Percentiles rank a stretch among this genome's conserved stretches.
phyloP scores from a whole-genome alignment of 2,329 filamentous ascomycete species.

The Stagonosporopsis tanaceti region DNA sequence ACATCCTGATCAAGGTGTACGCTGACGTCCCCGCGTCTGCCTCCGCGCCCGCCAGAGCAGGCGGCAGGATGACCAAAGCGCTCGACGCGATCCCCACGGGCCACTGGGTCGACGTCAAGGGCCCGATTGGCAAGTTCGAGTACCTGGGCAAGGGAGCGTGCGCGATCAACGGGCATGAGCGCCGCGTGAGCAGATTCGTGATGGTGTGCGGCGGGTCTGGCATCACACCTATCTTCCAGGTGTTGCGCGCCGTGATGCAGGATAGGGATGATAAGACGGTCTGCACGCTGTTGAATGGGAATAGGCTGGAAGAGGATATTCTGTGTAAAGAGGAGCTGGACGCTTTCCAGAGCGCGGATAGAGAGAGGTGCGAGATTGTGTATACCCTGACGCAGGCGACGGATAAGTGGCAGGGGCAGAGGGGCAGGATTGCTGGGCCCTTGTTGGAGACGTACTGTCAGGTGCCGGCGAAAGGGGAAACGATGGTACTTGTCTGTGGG shows the following conservation, averaged over 20 bases:
- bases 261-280: constrained; percentile 69
- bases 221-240: constrained; percentile 90
- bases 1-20: constrained; percentile 87
- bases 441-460: constrained; percentile 68
- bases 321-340: constrained; percentile 79
- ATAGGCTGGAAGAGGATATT: constrained; percentile 81
- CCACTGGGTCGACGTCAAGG: constrained; percentile 76
- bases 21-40: constrained; percentile 60
- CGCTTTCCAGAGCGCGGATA: constrained; percentile 61
- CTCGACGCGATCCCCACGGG: constrained; percentile 77
- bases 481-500: constrained; percentile 79
- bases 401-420: constrained; percentile 71
- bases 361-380: constrained; percentile 68
- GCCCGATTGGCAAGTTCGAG: constrained; percentile 84
- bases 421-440: constrained; percentile 70
- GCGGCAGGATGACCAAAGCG: constrained; percentile 83
- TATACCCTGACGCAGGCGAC: constrained; percentile 73
- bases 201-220: constrained; percentile 93
- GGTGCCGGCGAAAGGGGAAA: constrained; percentile 56
- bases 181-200: constrained; percentile 71
- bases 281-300: constrained; percentile 81
- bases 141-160: constrained; percentile 75
- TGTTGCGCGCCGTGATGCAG: constrained; percentile 75
- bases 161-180: constrained; percentile 63
- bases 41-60: constrained; percentile 59